A percentile compares a stretch with the other conserved stretches of the same genome.
These are phyloP conservation scores for Porcisia hertigi DNA, from an alignment of 208 protist species.

Conservation along the genomic window DNA sequence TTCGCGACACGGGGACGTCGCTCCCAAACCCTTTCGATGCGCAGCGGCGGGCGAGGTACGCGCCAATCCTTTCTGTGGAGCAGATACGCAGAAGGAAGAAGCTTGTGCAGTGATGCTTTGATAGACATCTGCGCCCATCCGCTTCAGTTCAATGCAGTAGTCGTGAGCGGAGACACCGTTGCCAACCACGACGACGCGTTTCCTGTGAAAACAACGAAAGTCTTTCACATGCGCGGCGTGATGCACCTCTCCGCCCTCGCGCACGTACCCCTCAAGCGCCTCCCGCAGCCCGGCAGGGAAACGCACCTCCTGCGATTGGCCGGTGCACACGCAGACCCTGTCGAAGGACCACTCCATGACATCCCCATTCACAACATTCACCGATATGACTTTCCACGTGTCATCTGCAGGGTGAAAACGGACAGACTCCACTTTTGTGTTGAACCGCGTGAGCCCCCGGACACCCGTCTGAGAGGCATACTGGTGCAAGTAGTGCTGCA, in stretches of 20 bases:
- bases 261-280: constrained; percentile 43
- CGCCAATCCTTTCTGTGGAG: neutral
- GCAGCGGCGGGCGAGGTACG: constrained; percentile 4
- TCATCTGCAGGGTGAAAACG: constrained; percentile 45
- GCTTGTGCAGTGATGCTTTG: constrained; percentile 53
- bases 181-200: constrained; percentile 82
- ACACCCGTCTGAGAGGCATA: constrained; percentile 75
- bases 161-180: constrained; percentile 84
- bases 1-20: neutral
- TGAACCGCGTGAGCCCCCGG: constrained; percentile 74
- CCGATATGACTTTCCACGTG: constrained; percentile 82
- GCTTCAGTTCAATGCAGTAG: constrained; percentile 72
- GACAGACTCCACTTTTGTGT: constrained; percentile 86
- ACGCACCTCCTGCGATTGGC: constrained; percentile 78
- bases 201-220: constrained; percentile 70
- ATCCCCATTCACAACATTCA: constrained; percentile 87
- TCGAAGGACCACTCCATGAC: constrained; percentile 91
- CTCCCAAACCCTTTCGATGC: constrained; percentile 2
- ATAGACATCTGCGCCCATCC: constrained; percentile 67
- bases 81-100: neutral
- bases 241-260: constrained; percentile 71
- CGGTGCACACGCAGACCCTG: constrained; percentile 84
- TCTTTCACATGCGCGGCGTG: constrained; percentile 87
- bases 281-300: constrained; percentile 58
- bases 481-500: constrained; percentile 76